Evolutionary conservation across 2,329 filamentous ascomycete genomes (phyloP).

Genomic region (Venturia asperata): DNA sequence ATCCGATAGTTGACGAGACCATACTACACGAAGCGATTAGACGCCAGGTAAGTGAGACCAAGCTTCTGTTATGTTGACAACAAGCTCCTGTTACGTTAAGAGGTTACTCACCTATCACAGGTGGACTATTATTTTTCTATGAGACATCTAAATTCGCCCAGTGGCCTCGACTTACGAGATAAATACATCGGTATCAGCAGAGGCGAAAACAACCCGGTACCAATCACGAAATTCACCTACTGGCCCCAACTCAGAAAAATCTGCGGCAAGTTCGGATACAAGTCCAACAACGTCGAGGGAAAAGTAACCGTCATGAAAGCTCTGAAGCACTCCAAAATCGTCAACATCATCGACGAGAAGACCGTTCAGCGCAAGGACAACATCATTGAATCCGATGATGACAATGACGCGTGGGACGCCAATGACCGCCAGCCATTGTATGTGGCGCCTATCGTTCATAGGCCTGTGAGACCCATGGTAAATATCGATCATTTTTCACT

Average conservation of each 20-base stretch:
- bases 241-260: neutral
- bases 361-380: slow-evolving; percentile 39
- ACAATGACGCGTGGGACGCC: neutral
- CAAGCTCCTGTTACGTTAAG: neutral
- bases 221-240: no score
- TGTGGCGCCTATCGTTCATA: neutral
- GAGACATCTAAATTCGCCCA: slow-evolving; percentile 22
- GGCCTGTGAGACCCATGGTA: neutral
- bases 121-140: slow-evolving; percentile 47
- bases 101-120: slow-evolving; percentile 24
- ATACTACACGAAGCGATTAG: no score
- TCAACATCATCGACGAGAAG: slow-evolving; percentile 39
- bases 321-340: slow-evolving; percentile 36
- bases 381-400: slow-evolving; percentile 30
- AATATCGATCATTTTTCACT: neutral
- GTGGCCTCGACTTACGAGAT: no score
- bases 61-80: neutral
- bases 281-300: neutral
- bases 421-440: neutral
- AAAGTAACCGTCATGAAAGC: no score
- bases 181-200: no score
- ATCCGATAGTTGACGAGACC: no score
- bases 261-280: neutral
- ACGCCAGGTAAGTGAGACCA: no score
- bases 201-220: no score